These are phyloP conservation scores for Penicillium sp. DNA, from an alignment of 2,329 filamentous ascomycete genomes.

Conservation along the genomic window DNA sequence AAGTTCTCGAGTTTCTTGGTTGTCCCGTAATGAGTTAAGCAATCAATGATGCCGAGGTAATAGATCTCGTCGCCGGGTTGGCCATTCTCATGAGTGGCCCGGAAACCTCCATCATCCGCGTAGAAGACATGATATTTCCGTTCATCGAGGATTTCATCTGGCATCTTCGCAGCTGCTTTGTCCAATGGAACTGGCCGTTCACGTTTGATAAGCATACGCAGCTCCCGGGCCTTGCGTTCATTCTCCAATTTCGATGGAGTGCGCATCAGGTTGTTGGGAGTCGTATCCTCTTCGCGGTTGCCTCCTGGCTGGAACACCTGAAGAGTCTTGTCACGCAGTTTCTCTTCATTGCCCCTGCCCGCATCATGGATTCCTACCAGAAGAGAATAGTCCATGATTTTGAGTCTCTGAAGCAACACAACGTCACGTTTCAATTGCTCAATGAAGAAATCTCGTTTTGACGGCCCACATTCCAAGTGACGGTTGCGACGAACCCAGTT, in stretches of 20 bases:
- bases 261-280: constrained; percentile 68
- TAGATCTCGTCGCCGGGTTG: constrained; percentile 86
- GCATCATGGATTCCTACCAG: constrained; percentile 92
- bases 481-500: constrained; percentile 90
- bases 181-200: constrained; percentile 94
- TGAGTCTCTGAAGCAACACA: constrained; percentile 74
- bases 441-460: constrained; percentile 84
- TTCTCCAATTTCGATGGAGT: constrained; percentile 94
- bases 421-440: constrained; percentile 88
- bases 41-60: constrained; percentile 97
- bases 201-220: constrained; percentile 86
- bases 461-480: constrained; percentile 80
- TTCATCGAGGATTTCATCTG: constrained; percentile 77
- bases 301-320: constrained; percentile 91
- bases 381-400: constrained; percentile 99
- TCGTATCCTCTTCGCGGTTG: constrained; percentile 61
- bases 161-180: constrained; percentile 78
- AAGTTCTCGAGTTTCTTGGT: constrained; percentile 95
- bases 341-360: constrained; percentile 88
- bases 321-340: constrained; percentile 81
- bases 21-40: constrained; percentile 90
- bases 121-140: constrained; percentile 82
- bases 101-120: constrained; percentile 87
- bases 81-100: constrained; percentile 88
- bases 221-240: constrained; percentile 81